A percentile compares a stretch with the other conserved stretches of the same genome.
Evolutionary conservation across 2,329 filamentous ascomycete species (phyloP).

Genomic region (Pseudocercospora musae): DNA sequence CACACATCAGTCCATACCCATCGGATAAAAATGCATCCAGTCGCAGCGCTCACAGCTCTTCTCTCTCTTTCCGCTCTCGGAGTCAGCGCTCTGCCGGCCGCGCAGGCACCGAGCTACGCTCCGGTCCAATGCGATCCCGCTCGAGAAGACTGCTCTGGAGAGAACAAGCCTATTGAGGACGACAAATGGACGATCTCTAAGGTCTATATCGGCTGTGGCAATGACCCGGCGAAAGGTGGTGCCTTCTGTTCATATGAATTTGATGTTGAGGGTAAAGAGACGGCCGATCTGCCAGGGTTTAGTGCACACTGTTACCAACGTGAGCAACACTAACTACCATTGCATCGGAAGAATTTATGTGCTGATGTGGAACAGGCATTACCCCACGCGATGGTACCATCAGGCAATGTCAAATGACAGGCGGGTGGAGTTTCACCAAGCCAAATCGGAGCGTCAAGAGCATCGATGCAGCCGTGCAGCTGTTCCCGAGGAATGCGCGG

Average conservation of each 20-base stretch:
- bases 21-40: not conserved
- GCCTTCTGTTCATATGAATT: not conserved
- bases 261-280: not conserved
- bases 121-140: not conserved
- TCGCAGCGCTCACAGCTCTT: not conserved
- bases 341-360: not conserved
- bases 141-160: not conserved
- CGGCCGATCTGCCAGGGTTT: not conserved
- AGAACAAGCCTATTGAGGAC: not conserved
- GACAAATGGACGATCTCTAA: not conserved
- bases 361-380: not conserved
- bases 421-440: not conserved
- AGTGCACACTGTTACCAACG: not conserved
- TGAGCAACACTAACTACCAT: not conserved
- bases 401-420: not conserved
- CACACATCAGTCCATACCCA: not conserved
- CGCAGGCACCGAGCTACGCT: not conserved
- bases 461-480: not conserved
- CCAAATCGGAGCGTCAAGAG: not conserved
- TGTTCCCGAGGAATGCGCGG: not conserved
- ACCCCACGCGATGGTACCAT: not conserved
- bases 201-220: conserved; percentile 1
- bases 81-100: not conserved
- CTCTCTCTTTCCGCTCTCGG: not conserved
- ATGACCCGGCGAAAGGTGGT: not conserved